Percentiles rank a stretch among this genome's conserved stretches.
phyloP scores from a whole-genome alignment of 805 yeast species.

The Pichia manshurica region DNA sequence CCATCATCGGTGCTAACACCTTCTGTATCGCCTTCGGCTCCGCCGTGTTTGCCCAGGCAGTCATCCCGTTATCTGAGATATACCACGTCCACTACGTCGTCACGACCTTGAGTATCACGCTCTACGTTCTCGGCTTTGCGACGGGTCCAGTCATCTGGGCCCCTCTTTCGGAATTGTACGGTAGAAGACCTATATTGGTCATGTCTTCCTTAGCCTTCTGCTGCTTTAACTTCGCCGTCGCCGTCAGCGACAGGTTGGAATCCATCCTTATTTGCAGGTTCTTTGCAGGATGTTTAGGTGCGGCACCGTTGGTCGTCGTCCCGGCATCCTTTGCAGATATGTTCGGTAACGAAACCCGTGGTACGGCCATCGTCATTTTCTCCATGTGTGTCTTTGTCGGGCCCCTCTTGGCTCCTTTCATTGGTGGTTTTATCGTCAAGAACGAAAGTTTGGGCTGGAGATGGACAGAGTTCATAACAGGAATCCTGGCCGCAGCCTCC shows the following conservation, averaged over 20 bases:
- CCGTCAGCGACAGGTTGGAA: conserved; percentile 73
- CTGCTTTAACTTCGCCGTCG: conserved; percentile 65
- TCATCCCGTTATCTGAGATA: conserved; percentile 39
- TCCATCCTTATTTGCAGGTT: conserved; percentile 73
- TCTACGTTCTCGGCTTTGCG: conserved; percentile 90
- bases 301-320: conserved; percentile 78
- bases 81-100: conserved; percentile 62
- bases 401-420: conserved; percentile 78
- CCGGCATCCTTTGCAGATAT: conserved; percentile 86
- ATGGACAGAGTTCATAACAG: conserved; percentile 72
- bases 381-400: conserved; percentile 71
- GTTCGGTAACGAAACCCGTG: conserved; percentile 61
- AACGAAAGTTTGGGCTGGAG: conserved; percentile 67
- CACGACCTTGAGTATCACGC: conserved; percentile 69
- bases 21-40: conserved; percentile 65
- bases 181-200: conserved; percentile 59
- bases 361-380: conserved; percentile 68
- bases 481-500: conserved; percentile 46
- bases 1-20: conserved; percentile 44
- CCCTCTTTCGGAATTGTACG: conserved; percentile 74
- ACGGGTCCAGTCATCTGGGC: conserved; percentile 91
- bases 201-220: conserved; percentile 52
- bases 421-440: conserved; percentile 60
- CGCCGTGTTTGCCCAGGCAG: conserved; percentile 69
- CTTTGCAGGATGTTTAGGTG: conserved; percentile 75